Evolutionary conservation across 176 grass and related monocot species (phyloP).

Genomic region (Ampelocalamus luodianensis): DNA sequence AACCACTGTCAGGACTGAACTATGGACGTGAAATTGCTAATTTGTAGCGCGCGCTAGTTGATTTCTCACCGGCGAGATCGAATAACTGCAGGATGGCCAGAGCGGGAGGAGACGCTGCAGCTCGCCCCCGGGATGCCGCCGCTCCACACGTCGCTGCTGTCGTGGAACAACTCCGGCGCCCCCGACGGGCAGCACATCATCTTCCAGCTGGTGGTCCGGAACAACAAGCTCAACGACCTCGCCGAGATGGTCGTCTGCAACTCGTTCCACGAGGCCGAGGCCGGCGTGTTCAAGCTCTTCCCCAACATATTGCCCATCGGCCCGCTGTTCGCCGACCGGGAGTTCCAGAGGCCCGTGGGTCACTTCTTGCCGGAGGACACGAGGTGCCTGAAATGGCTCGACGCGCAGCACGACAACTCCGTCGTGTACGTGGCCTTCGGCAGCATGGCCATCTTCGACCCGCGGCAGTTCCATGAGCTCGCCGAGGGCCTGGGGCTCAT

Average conservation of each 20-base stretch:
- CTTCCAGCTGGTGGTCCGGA: slow-evolving; percentile 51
- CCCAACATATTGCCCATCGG: slow-evolving; percentile 56
- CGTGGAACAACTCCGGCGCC: slow-evolving; percentile 44
- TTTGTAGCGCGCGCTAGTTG: background rate
- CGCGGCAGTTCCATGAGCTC: slow-evolving; percentile 57
- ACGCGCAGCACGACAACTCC: slow-evolving; percentile 47
- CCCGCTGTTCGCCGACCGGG: slow-evolving; percentile 43
- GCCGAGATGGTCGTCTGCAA: slow-evolving; percentile 61
- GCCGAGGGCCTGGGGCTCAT: slow-evolving; percentile 53
- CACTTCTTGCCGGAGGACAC: slow-evolving; percentile 57
- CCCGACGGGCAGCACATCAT: slow-evolving; percentile 33
- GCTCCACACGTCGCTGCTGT: slow-evolving; percentile 44
- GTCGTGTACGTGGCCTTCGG: slow-evolving; percentile 78
- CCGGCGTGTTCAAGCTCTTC: slow-evolving; percentile 45
- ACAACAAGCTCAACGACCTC: slow-evolving; percentile 32
- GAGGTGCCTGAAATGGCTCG: slow-evolving; percentile 55
- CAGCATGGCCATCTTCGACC: slow-evolving; percentile 60
- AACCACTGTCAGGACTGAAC: background rate
- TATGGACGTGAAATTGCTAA: background rate
- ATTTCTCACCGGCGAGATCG: background rate
- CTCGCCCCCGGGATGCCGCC: slow-evolving; percentile 46
- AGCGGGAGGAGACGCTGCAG: slow-evolving; percentile 27
- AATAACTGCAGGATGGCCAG: slow-evolving; percentile 44
- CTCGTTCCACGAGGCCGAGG: slow-evolving; percentile 64
- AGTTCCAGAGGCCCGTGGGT: slow-evolving; percentile 31